Conservation (phyloP, 208 protist species). For the Acanthamoeba castellanii region DNA sequence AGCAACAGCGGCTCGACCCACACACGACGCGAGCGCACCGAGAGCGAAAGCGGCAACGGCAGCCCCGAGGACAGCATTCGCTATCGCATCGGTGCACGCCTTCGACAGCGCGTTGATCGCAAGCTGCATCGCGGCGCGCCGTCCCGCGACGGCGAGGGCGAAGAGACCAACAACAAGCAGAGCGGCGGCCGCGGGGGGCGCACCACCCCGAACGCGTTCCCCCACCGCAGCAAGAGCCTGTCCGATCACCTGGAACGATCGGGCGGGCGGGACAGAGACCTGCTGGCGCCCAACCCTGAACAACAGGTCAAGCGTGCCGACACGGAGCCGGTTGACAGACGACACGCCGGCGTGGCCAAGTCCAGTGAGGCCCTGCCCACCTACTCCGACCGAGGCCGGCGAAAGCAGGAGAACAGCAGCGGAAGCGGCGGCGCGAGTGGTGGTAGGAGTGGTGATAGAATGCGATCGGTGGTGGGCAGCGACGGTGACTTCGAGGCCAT, state of each 20-base stretch:
- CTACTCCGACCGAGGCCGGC: background rate
- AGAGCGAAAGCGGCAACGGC: background rate
- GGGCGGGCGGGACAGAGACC: background rate
- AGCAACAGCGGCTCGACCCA: background rate
- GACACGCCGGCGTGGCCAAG: background rate
- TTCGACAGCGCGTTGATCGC: background rate
- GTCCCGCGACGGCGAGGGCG: background rate
- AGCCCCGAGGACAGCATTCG: background rate
- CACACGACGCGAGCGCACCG: background rate
- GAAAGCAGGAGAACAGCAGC: background rate
- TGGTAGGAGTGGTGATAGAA: background rate
- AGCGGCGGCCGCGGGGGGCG: background rate
- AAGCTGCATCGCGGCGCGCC: background rate
- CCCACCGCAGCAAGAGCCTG: slow-evolving; percentile 24
- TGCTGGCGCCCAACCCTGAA: background rate
- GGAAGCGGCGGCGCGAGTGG: background rate
- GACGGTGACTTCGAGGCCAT: background rate
- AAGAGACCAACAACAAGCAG: background rate
- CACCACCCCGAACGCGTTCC: background rate
- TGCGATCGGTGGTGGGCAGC: background rate
- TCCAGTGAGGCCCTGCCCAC: background rate
- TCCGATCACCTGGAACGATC: background rate
- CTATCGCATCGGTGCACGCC: background rate
- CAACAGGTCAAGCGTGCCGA: background rate
- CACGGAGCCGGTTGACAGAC: background rate